Base-by-base conservation (phyloP, 163 green algal genomes). In the Chlorella variabilis region DNA sequence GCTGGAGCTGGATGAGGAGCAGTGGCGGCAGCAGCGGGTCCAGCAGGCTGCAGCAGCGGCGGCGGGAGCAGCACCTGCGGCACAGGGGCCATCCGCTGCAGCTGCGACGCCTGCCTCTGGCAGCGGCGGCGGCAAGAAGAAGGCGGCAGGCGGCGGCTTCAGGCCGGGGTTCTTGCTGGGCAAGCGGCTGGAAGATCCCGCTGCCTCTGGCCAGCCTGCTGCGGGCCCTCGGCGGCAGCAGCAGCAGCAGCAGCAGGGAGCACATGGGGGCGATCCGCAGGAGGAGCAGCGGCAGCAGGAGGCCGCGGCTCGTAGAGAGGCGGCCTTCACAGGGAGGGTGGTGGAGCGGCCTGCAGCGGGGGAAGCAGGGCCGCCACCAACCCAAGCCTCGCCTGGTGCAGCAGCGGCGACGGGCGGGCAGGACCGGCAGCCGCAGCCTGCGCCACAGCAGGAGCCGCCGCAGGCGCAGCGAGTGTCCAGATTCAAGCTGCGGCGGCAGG, bases 81-180 rank as follows among this genome's bases (percentile, higher is more conserved):
- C 51, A 71, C 8, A 34, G 34, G 59, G 59, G 27, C 4, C 59
- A 21, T 33, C 63, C 71, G 54, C 11, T 36, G 71, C 70, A 42
- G 27, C 54, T 33, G 54, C 9, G 23, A 63, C 18, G 18, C 20
- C n/a, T 7, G 9, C 29, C 39, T 21, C 4, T 45, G 61, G 61
- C 18, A 39, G 61, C 31, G 41, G 68, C 4, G n/a, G 6, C 45
- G 48, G 48, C 70, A 39, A 51, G 2, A 65, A 42, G 33, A 31
- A 41, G 39, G 25, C 23, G 15, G 65, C 45, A 54, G 45, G 29
- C 61, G 41, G 67, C 49, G 71, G 56, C 56, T 80, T 80, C 38
- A 80, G 42, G 27, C 58, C 27, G 0, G 73, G 73, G 3, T 80
- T 80, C 58, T n/a, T 80, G 56, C 73, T 80, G 73, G 73, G 56